phyloP scores from a whole-genome alignment of 2,329 filamentous ascomycete species.

The Pleomassaria siparia region DNA sequence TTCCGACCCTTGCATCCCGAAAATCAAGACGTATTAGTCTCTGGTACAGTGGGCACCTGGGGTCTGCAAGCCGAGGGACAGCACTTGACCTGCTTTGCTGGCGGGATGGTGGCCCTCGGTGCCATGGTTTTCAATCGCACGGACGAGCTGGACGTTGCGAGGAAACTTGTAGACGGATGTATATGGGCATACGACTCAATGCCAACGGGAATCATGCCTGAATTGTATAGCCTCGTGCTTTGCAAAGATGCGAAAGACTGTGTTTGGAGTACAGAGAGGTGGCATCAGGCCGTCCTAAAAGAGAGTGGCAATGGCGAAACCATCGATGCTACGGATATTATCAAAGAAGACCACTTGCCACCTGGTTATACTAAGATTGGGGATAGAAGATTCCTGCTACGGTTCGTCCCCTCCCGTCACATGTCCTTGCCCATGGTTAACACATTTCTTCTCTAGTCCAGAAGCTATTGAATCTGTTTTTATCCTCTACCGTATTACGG shows the following conservation, averaged over 20 bases:
- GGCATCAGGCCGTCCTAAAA: slow-evolving; percentile 43
- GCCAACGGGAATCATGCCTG: slow-evolving; percentile 57
- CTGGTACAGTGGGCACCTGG: slow-evolving; percentile 58
- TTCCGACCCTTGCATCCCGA: slow-evolving; percentile 74
- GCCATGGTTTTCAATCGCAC: slow-evolving; percentile 54
- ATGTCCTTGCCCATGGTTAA: neutral
- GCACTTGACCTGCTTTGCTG: slow-evolving; percentile 57
- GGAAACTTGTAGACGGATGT: slow-evolving; percentile 57
- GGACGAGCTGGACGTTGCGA: slow-evolving; percentile 52
- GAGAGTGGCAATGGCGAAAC: slow-evolving; percentile 13
- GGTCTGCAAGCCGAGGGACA: slow-evolving; percentile 49
- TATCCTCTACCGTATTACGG: slow-evolving; percentile 89
- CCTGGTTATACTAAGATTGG: slow-evolving; percentile 45
- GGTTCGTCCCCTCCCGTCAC: slow-evolving; percentile 25
- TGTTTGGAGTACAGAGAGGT: slow-evolving; percentile 46
- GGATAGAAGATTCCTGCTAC: slow-evolving; percentile 44
- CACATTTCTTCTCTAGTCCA: slow-evolving; percentile 49
- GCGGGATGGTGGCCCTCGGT: slow-evolving; percentile 58
- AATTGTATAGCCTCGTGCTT: slow-evolving; percentile 46
- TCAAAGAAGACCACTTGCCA: slow-evolving; percentile 44
- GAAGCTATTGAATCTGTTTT: slow-evolving; percentile 88
- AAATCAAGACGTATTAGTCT: slow-evolving; percentile 71
- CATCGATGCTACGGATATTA: slow-evolving; percentile 26
- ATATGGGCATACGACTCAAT: slow-evolving; percentile 57
- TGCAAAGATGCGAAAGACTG: slow-evolving; percentile 47